Evolutionary conservation across 148 eudicot genomes (phyloP), one percentile per base, ranked within the genome.

Genomic region (Gaultheria prostrata): DNA sequence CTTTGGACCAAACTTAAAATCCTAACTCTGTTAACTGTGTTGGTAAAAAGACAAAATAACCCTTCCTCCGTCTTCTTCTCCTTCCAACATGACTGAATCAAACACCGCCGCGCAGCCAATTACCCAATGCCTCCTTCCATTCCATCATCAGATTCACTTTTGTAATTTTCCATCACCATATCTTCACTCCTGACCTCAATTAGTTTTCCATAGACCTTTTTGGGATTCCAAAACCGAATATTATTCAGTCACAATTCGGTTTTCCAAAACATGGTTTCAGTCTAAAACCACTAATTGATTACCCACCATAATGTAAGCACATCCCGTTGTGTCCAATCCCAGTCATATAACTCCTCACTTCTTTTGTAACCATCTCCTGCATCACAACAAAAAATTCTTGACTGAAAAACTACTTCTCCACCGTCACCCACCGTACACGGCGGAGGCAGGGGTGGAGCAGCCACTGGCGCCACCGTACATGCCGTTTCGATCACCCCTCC

Each of bases 301-400:
- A 59, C 1, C 89, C 90, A 59, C 90, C 92, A 15, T 77, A 61
- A 53, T 85, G 90, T 81, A 82, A 76, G 80, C 92, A 85, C 63
- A 79, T 24, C 18, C 90, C 88, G 8, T 81, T 86, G 6, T 85
- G 88, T 57, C 84, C 84, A 49, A 89, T 71, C 75, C 88, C 92
- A 63, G 85, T 78, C 91, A 92, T 88, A 73, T 89, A 92, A 67
- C 72, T 84, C 85, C 91, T 88, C 82, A 92, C 93, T 70, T 90
- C 94, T 10, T 84, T 83, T 75, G 83, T 88, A 21, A 92, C 86
- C 94, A 92, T 91, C 71, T 91, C 93, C 26, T 87, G 89, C 92
- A 92, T 88, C 78, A 87, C 92, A 50, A 84, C 83, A 82, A 92
- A 50, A 13, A 90, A 87, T 76, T 92, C 93, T 69, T 82, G 48